These are phyloP conservation scores for Mycogone perniciosa DNA, from an alignment of 2,329 filamentous ascomycete genomes.

Conservation along the genomic window DNA sequence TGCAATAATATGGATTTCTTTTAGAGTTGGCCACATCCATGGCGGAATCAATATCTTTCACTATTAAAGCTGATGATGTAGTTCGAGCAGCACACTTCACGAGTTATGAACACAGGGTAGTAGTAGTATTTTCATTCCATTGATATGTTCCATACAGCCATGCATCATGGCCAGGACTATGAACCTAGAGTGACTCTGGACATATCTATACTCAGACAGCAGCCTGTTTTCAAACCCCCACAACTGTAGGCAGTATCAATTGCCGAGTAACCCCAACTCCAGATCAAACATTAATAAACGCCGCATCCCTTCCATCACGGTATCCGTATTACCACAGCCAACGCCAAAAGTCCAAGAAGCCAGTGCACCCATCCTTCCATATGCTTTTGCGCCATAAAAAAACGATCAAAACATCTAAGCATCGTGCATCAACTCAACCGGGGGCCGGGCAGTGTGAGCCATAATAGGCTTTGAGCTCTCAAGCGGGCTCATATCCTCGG, in stretches of 20 bases:
- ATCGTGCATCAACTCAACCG: slow-evolving; percentile 57
- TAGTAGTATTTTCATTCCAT: too few relatives aligned
- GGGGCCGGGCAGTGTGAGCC: slow-evolving; percentile 56
- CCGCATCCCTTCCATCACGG: background rate
- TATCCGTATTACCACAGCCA: background rate
- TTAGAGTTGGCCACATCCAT: too few relatives aligned
- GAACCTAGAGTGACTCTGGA: background rate
- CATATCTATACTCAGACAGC: slow-evolving; percentile 4
- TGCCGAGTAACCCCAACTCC: slow-evolving; percentile 1
- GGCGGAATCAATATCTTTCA: too few relatives aligned
- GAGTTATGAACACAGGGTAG: too few relatives aligned
- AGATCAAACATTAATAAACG: background rate
- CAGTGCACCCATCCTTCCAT: background rate
- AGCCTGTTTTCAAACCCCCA: background rate
- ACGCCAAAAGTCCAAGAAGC: background rate
- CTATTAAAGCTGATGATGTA: too few relatives aligned
- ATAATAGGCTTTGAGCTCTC: slow-evolving; percentile 41
- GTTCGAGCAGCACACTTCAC: too few relatives aligned
- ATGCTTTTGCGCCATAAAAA: background rate
- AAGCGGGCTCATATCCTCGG: slow-evolving; percentile 38
- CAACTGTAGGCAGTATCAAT: background rate
- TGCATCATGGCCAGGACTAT: background rate
- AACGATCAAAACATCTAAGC: slow-evolving; percentile 15
- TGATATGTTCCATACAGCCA: background rate
- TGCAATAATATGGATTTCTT: too few relatives aligned